phyloP scores from a whole-genome alignment of 2,329 filamentous ascomycete genomes.

The Nemania sp. region DNA sequence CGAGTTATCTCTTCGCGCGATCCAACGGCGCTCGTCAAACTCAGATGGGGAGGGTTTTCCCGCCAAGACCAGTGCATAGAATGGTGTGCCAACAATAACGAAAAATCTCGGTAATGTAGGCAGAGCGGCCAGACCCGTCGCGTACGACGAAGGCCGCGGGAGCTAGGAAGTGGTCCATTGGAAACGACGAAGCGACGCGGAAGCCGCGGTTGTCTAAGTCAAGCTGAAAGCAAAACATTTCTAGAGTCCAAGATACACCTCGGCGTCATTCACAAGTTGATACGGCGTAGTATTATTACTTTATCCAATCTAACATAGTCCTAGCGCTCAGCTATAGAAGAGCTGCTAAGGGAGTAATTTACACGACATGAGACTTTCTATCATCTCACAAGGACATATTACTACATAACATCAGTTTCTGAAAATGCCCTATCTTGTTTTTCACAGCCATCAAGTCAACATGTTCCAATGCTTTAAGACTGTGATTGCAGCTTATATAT shows the following conservation, averaged over 20 bases:
- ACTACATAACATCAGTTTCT: too few relatives aligned
- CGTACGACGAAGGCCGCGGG: not conserved
- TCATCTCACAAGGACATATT: too few relatives aligned
- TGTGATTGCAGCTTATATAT: too few relatives aligned
- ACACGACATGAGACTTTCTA: not conserved
- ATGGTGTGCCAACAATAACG: not conserved
- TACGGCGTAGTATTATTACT: too few relatives aligned
- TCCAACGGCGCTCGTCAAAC: not conserved
- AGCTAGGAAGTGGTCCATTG: not conserved
- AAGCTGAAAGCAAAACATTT: not conserved
- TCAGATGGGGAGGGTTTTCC: not conserved
- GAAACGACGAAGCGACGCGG: not conserved
- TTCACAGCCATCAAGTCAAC: too few relatives aligned
- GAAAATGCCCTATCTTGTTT: too few relatives aligned
- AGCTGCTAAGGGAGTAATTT: not conserved
- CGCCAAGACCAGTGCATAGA: conserved; percentile 1
- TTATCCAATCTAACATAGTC: not conserved
- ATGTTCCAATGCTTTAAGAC: too few relatives aligned
- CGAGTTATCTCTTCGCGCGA: not conserved
- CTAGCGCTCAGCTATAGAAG: not conserved
- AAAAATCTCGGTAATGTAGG: not conserved
- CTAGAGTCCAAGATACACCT: not conserved
- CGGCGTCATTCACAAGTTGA: conserved; percentile 8
- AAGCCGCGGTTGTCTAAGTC: not conserved
- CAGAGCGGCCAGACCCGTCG: not conserved